phyloP scores from a whole-genome alignment of 2,329 filamentous ascomycete species.

The Monosporascus sp. region DNA sequence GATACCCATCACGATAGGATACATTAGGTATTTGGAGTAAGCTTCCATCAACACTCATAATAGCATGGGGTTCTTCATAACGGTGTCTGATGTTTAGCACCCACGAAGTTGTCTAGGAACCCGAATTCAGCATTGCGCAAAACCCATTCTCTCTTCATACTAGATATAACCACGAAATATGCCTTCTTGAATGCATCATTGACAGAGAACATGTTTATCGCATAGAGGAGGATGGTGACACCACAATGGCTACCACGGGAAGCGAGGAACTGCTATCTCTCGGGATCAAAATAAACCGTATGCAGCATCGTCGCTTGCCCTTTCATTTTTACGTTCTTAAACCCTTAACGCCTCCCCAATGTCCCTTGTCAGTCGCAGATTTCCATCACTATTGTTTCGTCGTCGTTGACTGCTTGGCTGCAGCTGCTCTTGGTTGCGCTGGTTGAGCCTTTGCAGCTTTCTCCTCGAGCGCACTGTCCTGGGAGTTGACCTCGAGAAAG shows the following conservation, averaged over 20 bases:
- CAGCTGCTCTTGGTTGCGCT: constrained; percentile 16
- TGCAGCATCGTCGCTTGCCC: neutral
- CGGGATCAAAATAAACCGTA: neutral
- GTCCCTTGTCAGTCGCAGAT: neutral
- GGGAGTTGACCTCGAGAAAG: constrained; percentile 92
- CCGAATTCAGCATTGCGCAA: too few relatives aligned
- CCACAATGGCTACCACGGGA: neutral
- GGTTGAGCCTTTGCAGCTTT: constrained; percentile 23
- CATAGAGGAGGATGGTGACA: neutral
- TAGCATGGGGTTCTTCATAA: too few relatives aligned
- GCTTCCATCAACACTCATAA: too few relatives aligned
- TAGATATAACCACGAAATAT: too few relatives aligned
- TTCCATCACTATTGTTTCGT: constrained; percentile 9
- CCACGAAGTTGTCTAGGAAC: too few relatives aligned
- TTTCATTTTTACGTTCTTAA: neutral
- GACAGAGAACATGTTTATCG: too few relatives aligned
- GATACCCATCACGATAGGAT: too few relatives aligned
- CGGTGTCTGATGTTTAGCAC: too few relatives aligned
- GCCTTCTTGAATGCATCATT: too few relatives aligned
- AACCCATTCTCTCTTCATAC: too few relatives aligned
- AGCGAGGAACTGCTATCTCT: neutral
- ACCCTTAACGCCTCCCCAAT: neutral
- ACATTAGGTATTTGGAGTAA: too few relatives aligned
- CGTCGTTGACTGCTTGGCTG: constrained; percentile 15
- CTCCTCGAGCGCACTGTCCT: constrained; percentile 17